A percentile compares a stretch with the other conserved stretches of the same genome.
phyloP scores from a whole-genome alignment of 163 green algal genomes.

The Botryococcus braunii region DNA sequence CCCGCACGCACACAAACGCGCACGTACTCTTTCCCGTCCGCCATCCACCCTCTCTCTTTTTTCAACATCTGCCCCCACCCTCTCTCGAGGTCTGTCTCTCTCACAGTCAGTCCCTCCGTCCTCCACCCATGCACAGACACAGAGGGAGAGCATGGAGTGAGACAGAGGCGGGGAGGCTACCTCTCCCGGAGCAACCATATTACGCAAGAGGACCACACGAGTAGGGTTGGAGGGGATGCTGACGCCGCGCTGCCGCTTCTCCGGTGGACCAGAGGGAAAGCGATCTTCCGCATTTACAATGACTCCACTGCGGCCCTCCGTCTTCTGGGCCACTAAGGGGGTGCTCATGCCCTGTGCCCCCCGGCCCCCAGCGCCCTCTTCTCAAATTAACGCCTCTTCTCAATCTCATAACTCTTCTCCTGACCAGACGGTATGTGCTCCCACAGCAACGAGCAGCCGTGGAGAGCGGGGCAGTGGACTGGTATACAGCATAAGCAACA shows the following conservation, averaged over 20 bases:
- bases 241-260: not conserved
- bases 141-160: not conserved
- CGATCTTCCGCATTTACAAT: slow-evolving; percentile 43
- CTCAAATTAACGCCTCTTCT: slow-evolving; percentile 98
- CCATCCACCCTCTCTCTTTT: too few species aligned
- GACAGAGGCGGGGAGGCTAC: too few species aligned
- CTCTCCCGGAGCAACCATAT: slow-evolving; percentile 61
- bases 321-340: slow-evolving; percentile 70
- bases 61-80: too few species aligned
- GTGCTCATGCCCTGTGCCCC: slow-evolving; percentile 70
- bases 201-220: slow-evolving; percentile 68
- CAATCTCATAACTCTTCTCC: too few species aligned
- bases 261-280: not conserved
- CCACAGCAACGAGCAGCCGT: too few species aligned
- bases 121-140: not conserved
- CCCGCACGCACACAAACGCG: too few species aligned
- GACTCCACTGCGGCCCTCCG: slow-evolving; percentile 39
- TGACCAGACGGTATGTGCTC: too few species aligned
- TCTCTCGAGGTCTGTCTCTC: too few species aligned
- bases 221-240: slow-evolving; percentile 29
- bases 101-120: too few species aligned
- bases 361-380: slow-evolving; percentile 70
- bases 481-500: too few species aligned
- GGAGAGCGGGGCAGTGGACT: too few species aligned
- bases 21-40: too few species aligned